Conservation (phyloP, 176 grass and related monocot genomes). For the Aegilops umbellulata region DNA sequence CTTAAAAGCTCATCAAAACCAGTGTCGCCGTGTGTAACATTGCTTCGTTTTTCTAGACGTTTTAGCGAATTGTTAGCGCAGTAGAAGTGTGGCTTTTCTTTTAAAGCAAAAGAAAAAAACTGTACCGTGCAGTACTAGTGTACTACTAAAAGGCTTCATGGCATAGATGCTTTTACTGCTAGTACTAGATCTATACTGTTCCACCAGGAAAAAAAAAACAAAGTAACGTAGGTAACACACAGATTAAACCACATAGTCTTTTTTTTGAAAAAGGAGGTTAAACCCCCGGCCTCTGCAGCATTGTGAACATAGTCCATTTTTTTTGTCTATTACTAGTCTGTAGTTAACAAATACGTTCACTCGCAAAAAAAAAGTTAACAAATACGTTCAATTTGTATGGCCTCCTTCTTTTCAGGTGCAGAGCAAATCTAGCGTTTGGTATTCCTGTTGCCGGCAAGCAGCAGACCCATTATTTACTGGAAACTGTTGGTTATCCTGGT, state of each 20-base stretch:
- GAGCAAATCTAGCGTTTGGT: neutral
- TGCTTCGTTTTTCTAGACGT: neutral
- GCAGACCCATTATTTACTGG: neutral
- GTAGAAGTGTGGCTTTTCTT: neutral
- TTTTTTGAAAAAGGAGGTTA: too few relatives aligned
- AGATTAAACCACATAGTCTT: neutral
- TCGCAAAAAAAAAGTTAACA: too few relatives aligned
- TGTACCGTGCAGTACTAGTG: neutral
- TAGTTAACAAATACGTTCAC: too few relatives aligned
- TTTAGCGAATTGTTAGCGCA: neutral
- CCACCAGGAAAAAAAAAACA: neutral
- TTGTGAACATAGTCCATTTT: too few relatives aligned
- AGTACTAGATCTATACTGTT: neutral
- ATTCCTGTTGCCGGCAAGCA: neutral
- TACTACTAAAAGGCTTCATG: neutral
- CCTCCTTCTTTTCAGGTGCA: neutral
- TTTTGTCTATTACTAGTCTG: neutral
- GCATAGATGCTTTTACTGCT: neutral
- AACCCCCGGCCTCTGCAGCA: too few relatives aligned
- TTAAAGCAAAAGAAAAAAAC: neutral
- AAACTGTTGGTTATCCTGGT: neutral
- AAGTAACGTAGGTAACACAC: neutral
- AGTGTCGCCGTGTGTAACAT: neutral
- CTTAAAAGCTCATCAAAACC: slow-evolving; percentile 21
- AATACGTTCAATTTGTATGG: neutral